Evolutionary conservation across 2,329 filamentous ascomycete genomes (phyloP), one percentile per base, ranked within the genome.

Genomic region (Pseudogymnoascus sp.): DNA sequence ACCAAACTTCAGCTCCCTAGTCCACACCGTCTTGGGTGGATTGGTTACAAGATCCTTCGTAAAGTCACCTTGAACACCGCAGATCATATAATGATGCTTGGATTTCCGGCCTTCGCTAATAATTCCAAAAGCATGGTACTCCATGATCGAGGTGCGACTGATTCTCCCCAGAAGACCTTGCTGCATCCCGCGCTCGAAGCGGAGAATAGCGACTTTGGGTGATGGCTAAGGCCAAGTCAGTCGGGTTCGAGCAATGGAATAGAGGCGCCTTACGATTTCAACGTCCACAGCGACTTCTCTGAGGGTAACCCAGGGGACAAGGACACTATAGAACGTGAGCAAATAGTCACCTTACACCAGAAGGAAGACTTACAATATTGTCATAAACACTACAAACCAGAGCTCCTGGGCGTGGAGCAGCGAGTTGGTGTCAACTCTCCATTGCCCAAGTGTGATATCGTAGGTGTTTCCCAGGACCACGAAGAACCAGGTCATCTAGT

Each of bases 371-470:
- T 68, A 76, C 74, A 76, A 76, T 38, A 76, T 63, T 5, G 75
- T 76, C 71, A 77, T 75, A 64, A 76, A 75, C 1, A 74, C 70
- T 10, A 74, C 74, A 62, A 77, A 76, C 74, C 74, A 77, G n/a
- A 76, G 63, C 64, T 76, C 74, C 63, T 76, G 74, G 12, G 68
- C 70, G 61, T 67, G 74, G 60, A 77, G 66, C 38, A 77, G 65
- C 6, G 73, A 69, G 64, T 75, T 60, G 7, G 73, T 68, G 35
- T 75, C 68, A 9, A 65, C 6, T 58, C 73, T 70, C 74, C 74
- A 76, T 63, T 72, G 65, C 2, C 71, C 71, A 2, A 60, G 61
- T 64, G 69, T 73, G 64, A 75, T 68, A 63, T 77, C 74, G 63
- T 75, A 77, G 13, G 66, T 67, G 61, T 76, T 75, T 17, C 74